Evolutionary conservation across 2,329 filamentous ascomycete genomes (phyloP), one percentile per base, ranked within the genome.

Genomic region (Arthrobotrys entomopaga): DNA sequence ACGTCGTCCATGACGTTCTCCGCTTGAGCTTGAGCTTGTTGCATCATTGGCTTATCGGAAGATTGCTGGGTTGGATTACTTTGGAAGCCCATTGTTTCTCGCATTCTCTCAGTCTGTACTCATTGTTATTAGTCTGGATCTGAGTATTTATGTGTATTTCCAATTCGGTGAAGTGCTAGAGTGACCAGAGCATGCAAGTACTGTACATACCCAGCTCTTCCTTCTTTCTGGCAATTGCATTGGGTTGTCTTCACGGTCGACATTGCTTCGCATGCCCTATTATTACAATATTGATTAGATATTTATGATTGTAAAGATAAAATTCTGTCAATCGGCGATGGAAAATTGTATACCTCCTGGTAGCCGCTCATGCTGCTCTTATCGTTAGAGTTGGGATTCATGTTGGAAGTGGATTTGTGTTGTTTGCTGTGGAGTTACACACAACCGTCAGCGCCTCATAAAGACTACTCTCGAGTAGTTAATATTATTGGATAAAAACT

Each of bases 161-260:
- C 24, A 20, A 13, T 34, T 29, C 26, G 3, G 3, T 29, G 7
- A 10, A 10, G 29, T 10, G 29, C 29, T 6, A 34, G 5, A 24
- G 11, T 20, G 20, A 24, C 15, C 42, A 50, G 38, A 40, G 15
- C 38, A 40, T 1, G 42, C 4, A 19, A 24, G 29, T 19, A 11
- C 59, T 56, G 38, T 22, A 40, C 60, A 8, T 70, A 75, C 65
- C 64, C 71, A 69, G 59, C 65, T 75, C 59, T 65, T 75, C 20
- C 64, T 50, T 19, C 71, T 53, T 22, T 64, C 65, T 52, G 53
- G 65, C 0, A 61, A 11, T 22, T 48, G 56, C 50, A 65, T 52
- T 52, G 64, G 71, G 20, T 69, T 70, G 15, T 70, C 64, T 61
- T 70, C 71, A 19, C 56, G 59, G 49, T 75, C 71, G 24, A 65